Evolutionary conservation across 495 filamentous ascomycete genomes (phyloP), one percentile per base, ranked within the genome.

Genomic region (Trypethelium eluteriae): DNA sequence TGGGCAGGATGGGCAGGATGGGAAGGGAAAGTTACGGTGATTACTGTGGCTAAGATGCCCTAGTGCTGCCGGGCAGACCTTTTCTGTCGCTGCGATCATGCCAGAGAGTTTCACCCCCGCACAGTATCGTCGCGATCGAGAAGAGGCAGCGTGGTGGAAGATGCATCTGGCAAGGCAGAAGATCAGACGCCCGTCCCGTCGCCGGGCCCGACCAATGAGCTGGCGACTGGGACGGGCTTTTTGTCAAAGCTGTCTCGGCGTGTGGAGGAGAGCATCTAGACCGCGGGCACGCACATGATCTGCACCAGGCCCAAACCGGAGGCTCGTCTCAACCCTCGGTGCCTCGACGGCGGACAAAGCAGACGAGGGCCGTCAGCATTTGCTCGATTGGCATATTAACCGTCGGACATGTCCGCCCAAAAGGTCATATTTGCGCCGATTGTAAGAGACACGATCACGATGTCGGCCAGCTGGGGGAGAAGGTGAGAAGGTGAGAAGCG

Each of bases 401-500:
- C 53, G 53, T 59, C 53, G 53, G 53, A 34, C 53, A 35, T 59
- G 53, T 59, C 53, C 53, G 6, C 53, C 53, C 11, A 7, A 34
- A 34, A 35, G 53, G 53, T 36, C 11, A 59, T 59, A 59, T 59
- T 59, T 59, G 53, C 53, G 34, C 53, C 53, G 53, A 59, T 59
- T 59, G 36, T 59, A 32, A n/a, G 25, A 25, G 25, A 25, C 25
- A 18, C 53, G 36, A 32, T 7, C 53, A 59, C 53, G 53, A 34
- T 34, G 25, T 2, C 53, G 53, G 25, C 36, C 53, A 59, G 53
- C 53, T 53, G 49, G 49, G 10, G 12, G 12, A 18, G 7, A 11
- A 36, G 25, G 18, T 5, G 18, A 3, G 6, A 7, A 11, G 25
- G 7, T 34, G 11, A 18, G 53, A 16, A 25, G 49, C 32, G 53